Evolutionary conservation across 2,329 filamentous ascomycete species (phyloP), one percentile per base, ranked within the genome.

Genomic region (Coccinonectria pachysandricola): DNA sequence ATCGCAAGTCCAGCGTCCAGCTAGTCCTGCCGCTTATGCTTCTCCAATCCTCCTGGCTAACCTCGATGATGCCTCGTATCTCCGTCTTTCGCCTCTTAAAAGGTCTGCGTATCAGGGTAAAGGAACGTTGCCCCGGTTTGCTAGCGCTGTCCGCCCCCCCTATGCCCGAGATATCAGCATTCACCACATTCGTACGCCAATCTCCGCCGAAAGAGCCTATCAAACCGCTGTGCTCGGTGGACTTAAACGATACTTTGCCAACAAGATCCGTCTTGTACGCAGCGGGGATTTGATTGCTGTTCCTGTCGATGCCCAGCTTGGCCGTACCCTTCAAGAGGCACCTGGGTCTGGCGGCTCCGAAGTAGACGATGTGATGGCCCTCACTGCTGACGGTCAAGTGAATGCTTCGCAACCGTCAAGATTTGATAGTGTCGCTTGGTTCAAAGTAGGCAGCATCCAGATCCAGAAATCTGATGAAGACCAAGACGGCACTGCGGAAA

Each of bases 11-110:
- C 69, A 69, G 34, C 69, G 65, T 27, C 66, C 68, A 1, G 55
- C 62, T 3, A 71, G 65, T 31, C 72, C 74, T 3, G 62, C 65
- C 6, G 76, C 72, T 5, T 91, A 91, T 45, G 67, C 87, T 14
- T 93, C 91, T 3, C 91, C 91, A 0, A 66, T 96, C 13, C 64
- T 96, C 21, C 67, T 96, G 4, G 79, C 84, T 22, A 98, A 98
- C 45, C 61, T 98, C 15, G 79, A 83, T 3, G 75, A 75, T 28
- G 75, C 86, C 0, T 70, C 78, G 9, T 86, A 88, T 48, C 63
- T 95, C 28, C 80, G 82, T 21, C 68, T 96, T 26, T 78, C 84
- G 1, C 73, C 82, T 1, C 61, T 87, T 21, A 73, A 71, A 47
- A 63, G 65, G 36, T 48, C 56, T 3, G 45, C 58, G 6, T 66